These are phyloP conservation scores for Trichosanthes cucumerina DNA, from an alignment of 306 rosid species.

Conservation along the genomic window DNA sequence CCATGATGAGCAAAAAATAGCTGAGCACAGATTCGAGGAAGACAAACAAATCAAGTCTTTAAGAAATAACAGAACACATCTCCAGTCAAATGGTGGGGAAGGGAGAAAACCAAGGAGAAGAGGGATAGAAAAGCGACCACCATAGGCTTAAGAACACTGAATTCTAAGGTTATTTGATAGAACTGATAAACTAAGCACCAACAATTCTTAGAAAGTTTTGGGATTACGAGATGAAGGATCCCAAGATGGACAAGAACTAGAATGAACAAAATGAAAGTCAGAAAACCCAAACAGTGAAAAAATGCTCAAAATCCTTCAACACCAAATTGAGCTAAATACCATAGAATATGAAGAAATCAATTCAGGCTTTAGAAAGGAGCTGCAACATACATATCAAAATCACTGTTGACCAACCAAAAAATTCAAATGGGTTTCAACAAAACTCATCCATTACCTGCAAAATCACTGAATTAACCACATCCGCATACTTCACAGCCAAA, in stretches of 20 bases:
- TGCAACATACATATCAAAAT: not conserved
- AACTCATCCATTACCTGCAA: constrained; percentile 45
- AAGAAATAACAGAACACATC: not conserved
- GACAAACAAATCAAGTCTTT: not conserved
- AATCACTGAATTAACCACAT: constrained; percentile 60
- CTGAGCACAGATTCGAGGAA: not conserved
- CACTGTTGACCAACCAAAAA: not conserved
- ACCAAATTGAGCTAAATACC: not conserved
- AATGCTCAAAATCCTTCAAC: not conserved
- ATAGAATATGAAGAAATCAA: not conserved
- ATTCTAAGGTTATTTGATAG: not conserved
- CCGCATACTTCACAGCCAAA: constrained; percentile 93
- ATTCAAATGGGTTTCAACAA: not conserved
- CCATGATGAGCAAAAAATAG: not conserved
- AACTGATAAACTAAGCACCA: not conserved
- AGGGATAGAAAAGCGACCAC: not conserved
- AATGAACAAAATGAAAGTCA: not conserved
- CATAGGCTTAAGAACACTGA: not conserved
- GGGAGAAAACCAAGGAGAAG: not conserved
- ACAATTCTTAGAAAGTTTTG: not conserved
- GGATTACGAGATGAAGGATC: not conserved
- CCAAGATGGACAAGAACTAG: not conserved
- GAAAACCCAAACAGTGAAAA: not conserved
- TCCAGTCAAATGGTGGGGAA: not conserved
- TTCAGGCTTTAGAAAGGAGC: not conserved